These are phyloP conservation scores for Hansfordia pulvinata DNA, from an alignment of 2,329 filamentous ascomycete genomes.

Conservation along the genomic window DNA sequence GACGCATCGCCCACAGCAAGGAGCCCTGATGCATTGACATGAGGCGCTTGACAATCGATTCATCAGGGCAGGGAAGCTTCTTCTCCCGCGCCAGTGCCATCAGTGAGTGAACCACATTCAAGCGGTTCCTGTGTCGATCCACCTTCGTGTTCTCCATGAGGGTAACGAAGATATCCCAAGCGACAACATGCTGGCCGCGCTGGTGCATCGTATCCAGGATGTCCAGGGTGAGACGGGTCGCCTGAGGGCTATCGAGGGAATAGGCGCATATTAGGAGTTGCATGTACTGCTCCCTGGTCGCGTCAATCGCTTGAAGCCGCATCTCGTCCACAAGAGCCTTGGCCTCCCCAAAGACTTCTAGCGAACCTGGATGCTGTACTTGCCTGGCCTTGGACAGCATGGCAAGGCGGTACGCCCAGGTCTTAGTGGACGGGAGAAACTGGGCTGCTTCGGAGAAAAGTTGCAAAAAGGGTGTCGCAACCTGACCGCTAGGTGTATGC, in stretches of 20 bases:
- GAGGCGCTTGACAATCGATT: constrained; percentile 24
- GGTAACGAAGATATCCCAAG: constrained; percentile 32
- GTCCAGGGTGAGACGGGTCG: constrained; percentile 21
- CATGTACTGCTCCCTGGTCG: constrained; percentile 20
- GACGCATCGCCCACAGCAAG: constrained; percentile 44
- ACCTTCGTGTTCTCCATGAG: constrained; percentile 24
- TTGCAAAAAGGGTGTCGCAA: constrained; percentile 7
- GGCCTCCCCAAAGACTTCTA: too few relatives aligned
- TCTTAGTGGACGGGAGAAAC: constrained; percentile 14
- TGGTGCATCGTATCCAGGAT: constrained; percentile 30
- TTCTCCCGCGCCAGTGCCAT: constrained; percentile 27
- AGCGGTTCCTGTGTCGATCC: too few relatives aligned
- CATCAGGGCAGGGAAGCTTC: constrained; percentile 21
- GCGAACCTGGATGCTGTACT: too few relatives aligned
- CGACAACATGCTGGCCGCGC: constrained; percentile 26
- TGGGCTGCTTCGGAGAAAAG: constrained; percentile 13
- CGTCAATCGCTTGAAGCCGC: constrained; percentile 19
- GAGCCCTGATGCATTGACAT: constrained; percentile 32
- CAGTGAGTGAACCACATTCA: constrained; percentile 23
- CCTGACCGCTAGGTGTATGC: constrained; percentile 1
- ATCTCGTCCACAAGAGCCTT: constrained; percentile 22
- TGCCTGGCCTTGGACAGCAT: too few relatives aligned
- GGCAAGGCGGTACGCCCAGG: constrained; percentile 19
- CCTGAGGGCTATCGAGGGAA: constrained; percentile 6
- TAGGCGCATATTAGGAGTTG: constrained; percentile 26